phyloP scores from a whole-genome alignment of 768 basidiomycete genomes.

The Boletus subcaerulescens region DNA sequence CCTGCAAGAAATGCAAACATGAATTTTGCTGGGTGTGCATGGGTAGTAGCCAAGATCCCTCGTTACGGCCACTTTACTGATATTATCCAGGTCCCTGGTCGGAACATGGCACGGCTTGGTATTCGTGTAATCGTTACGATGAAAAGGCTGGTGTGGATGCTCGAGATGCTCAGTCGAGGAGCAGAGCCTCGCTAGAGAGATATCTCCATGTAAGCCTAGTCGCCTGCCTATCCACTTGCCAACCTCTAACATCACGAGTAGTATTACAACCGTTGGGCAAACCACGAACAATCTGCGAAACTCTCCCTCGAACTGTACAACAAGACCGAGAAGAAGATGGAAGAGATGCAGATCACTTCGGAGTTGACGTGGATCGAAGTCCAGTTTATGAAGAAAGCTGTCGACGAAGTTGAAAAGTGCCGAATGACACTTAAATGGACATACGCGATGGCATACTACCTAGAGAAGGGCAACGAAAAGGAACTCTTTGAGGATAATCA shows the following conservation, averaged over 20 bases:
- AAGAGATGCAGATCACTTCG: conserved; percentile 95
- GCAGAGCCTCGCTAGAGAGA: conserved; percentile 87
- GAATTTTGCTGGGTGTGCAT: conserved; percentile 99
- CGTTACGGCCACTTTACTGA: background rate
- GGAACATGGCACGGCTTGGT: conserved; percentile 97
- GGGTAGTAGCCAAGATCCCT: conserved; percentile 49
- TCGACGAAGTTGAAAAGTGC: conserved; percentile 86
- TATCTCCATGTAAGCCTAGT: conserved; percentile 81
- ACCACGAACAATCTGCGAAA: conserved; percentile 99
- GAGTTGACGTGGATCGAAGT: conserved; percentile 97
- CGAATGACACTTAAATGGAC: conserved; percentile 98
- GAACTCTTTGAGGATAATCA: conserved; percentile 98
- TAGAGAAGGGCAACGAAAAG: conserved; percentile 87
- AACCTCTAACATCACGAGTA: conserved; percentile 29
- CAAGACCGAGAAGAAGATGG: conserved; percentile 99
- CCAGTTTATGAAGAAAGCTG: conserved; percentile 98
- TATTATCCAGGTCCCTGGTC: conserved; percentile 80
- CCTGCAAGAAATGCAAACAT: conserved; percentile 98
- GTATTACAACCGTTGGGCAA: conserved; percentile 99
- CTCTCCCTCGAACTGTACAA: conserved; percentile 88
- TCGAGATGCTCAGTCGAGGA: conserved; percentile 87
- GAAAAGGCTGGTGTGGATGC: conserved; percentile 87
- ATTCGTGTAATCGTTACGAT: conserved; percentile 96
- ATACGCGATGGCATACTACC: conserved; percentile 98
- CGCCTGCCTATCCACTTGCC: background rate